Percentiles rank a stretch among this genome's conserved stretches.
phyloP scores from a whole-genome alignment of 2,329 filamentous ascomycete species.

The Pestalotiopsis sp. region DNA sequence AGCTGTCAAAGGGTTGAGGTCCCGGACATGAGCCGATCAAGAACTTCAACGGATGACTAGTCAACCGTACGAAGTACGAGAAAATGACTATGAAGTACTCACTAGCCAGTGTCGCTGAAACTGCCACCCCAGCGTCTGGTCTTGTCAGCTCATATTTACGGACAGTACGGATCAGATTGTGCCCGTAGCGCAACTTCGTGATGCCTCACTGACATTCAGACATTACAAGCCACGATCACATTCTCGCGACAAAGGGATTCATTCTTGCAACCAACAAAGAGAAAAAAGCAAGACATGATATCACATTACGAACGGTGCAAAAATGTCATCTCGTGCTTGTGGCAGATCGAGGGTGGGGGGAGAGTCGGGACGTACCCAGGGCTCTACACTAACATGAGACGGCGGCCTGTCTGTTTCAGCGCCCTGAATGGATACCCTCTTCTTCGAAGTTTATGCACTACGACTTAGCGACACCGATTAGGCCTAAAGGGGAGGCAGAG shows the following conservation, averaged over 20 bases:
- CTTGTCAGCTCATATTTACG: not conserved
- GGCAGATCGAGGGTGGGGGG: not conserved
- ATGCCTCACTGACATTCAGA: not conserved
- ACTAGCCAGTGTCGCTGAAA: not conserved
- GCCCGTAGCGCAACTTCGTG: not conserved
- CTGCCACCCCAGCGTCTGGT: not conserved
- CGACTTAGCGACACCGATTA: constrained; percentile 4
- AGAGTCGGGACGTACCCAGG: not conserved
- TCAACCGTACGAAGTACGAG: no score
- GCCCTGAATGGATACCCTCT: not conserved
- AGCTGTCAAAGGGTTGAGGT: not conserved
- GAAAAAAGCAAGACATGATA: not conserved
- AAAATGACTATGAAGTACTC: no score
- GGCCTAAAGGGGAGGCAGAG: not conserved
- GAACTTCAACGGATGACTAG: not conserved
- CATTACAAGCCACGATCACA: not conserved
- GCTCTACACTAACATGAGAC: constrained; percentile 4
- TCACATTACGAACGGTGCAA: not conserved
- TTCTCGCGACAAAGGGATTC: not conserved
- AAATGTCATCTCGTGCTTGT: not conserved
- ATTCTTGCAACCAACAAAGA: not conserved
- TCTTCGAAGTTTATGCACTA: constrained; percentile 9
- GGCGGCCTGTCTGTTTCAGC: constrained; percentile 11
- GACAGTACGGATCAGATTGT: not conserved
- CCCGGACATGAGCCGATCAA: not conserved